These are phyloP conservation scores for Aspergillus floridensis DNA, from an alignment of 2,329 filamentous ascomycete species.

Conservation along the genomic window DNA sequence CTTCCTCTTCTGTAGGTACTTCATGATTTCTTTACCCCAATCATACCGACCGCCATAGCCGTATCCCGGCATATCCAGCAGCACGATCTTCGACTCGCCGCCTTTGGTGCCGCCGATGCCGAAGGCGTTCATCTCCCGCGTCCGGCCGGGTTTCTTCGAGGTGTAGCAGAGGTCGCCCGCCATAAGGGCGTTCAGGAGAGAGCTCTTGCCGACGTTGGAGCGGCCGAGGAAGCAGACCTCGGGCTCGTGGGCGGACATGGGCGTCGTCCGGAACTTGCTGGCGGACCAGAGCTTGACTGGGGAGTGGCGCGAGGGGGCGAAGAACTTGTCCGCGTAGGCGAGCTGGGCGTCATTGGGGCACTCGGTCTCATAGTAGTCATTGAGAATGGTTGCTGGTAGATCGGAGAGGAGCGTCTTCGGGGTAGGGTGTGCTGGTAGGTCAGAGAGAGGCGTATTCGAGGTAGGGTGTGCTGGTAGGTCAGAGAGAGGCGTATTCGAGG, in stretches of 20 bases:
- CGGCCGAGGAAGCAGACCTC: slow-evolving; percentile 68
- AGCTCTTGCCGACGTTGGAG: slow-evolving; percentile 69
- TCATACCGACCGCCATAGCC: slow-evolving; percentile 59
- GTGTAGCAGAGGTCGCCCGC: slow-evolving; percentile 53
- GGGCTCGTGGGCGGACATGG: slow-evolving; percentile 51
- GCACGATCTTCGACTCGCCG: slow-evolving; percentile 50
- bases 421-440: slow-evolving; percentile 19
- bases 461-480: slow-evolving; percentile 8
- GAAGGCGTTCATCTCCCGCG: slow-evolving; percentile 65
- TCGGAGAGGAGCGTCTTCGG: slow-evolving; percentile 28
- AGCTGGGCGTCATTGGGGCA: slow-evolving; percentile 47
- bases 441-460: too few species aligned
- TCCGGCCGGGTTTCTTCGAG: slow-evolving; percentile 60
- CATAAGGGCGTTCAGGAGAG: slow-evolving; percentile 64
- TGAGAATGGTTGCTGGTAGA: slow-evolving; percentile 34
- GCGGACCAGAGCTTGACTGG: slow-evolving; percentile 60
- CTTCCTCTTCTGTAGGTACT: slow-evolving; percentile 61
- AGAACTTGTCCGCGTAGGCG: slow-evolving; percentile 46
- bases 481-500: too few species aligned
- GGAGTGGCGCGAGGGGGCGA: slow-evolving; percentile 45
- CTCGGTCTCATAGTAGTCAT: slow-evolving; percentile 53
- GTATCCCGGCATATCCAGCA: slow-evolving; percentile 72
- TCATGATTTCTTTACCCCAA: slow-evolving; percentile 67
- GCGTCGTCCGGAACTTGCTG: slow-evolving; percentile 59
- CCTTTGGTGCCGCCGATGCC: slow-evolving; percentile 53